Percentiles rank a stretch among this genome's conserved stretches.
These are phyloP conservation scores for Phytophthora capsici DNA, from an alignment of 352 stramenopile species.

Conservation along the genomic window DNA sequence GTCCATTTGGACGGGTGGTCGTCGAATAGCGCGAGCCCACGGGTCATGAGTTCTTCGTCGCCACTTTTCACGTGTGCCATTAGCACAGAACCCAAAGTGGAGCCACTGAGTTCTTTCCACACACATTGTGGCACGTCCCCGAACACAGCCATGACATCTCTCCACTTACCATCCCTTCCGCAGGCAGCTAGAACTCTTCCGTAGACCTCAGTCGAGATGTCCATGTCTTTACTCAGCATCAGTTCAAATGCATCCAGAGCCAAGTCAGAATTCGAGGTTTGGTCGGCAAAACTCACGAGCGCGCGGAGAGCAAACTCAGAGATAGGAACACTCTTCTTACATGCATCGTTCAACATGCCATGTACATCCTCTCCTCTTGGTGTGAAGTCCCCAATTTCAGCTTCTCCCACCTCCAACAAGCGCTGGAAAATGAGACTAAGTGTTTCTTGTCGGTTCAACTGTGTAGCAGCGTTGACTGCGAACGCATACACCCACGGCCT, in stretches of 20 bases:
- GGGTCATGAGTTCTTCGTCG: neutral
- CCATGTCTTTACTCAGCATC: constrained; percentile 2
- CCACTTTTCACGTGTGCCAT: constrained; percentile 11
- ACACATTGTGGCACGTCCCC: constrained; percentile 5
- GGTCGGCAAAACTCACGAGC: constrained; percentile 24
- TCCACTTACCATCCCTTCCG: constrained; percentile 13
- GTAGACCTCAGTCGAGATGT: constrained; percentile 12
- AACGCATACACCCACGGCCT: constrained; percentile 75
- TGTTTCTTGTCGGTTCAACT: constrained; percentile 64
- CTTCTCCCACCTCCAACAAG: neutral
- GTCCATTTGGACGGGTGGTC: constrained; percentile 9
- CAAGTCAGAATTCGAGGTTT: constrained; percentile 6
- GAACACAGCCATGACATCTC: constrained; percentile 16
- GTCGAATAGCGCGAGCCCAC: constrained; percentile 14
- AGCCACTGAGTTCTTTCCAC: constrained; percentile 8
- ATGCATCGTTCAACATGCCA: constrained; percentile 1
- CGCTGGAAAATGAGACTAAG: constrained; percentile 48
- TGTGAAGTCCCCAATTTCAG: neutral
- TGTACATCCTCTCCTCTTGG: neutral
- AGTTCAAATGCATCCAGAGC: constrained; percentile 12
- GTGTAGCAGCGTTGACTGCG: constrained; percentile 66
- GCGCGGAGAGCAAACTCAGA: constrained; percentile 18
- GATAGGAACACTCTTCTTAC: neutral
- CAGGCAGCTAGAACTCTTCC: constrained; percentile 15
- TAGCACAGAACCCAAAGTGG: constrained; percentile 8